phyloP scores from a whole-genome alignment of 768 basidiomycete genomes.

The Asterophora parasitica region DNA sequence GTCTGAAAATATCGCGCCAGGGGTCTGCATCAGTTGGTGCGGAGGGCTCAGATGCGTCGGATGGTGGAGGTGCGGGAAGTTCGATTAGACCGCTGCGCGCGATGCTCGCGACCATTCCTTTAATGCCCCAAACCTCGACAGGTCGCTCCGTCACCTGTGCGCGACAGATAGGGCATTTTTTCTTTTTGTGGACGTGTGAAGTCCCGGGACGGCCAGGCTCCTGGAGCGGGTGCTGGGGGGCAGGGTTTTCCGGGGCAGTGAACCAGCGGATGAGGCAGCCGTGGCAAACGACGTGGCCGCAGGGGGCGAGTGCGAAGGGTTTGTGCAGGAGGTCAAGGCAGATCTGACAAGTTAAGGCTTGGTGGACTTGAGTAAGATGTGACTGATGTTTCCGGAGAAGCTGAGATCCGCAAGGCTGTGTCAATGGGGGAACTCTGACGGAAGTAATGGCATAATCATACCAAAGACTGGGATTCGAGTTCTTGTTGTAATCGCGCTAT shows the following conservation, averaged over 20 bases:
- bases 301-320: conserved; percentile 71
- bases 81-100: conserved; percentile 51
- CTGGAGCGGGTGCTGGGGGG: conserved; percentile 1
- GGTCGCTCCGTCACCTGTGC: conserved; percentile 53
- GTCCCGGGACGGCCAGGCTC: conserved; percentile 31
- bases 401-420: conserved; percentile 23
- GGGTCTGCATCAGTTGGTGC: conserved; percentile 40
- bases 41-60: conserved; percentile 11
- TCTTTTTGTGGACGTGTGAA: conserved; percentile 48
- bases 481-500: conserved; percentile 41
- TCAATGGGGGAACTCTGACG: neutral
- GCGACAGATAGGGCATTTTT: conserved; percentile 78
- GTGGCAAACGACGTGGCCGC: conserved; percentile 72
- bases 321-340: conserved; percentile 71
- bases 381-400: conserved; percentile 49
- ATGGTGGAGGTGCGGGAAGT: conserved; percentile 20
- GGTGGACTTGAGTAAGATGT: conserved; percentile 50
- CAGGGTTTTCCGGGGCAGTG: conserved; percentile 35
- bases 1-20: conserved; percentile 61
- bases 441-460: conserved; percentile 19
- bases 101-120: conserved; percentile 52
- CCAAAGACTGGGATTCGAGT: conserved; percentile 35
- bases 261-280: conserved; percentile 77
- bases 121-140: conserved; percentile 68
- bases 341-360: conserved; percentile 71